Percentiles rank a stretch among this genome's conserved stretches.
phyloP scores from a whole-genome alignment of 352 stramenopile species.

The Pythium apleroticum region DNA sequence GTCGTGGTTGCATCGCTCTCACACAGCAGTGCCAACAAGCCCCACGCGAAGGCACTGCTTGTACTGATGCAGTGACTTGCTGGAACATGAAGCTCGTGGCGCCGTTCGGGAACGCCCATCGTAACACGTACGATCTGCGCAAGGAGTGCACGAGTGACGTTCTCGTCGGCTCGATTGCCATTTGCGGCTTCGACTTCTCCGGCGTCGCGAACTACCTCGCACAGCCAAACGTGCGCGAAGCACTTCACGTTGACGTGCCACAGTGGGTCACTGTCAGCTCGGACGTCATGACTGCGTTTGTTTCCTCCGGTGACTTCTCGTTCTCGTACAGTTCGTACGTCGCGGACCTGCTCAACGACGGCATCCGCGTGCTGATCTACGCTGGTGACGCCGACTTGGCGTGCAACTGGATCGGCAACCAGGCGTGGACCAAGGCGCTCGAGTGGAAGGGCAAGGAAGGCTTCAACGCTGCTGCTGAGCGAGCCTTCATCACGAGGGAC shows the following conservation, averaged over 20 bases:
- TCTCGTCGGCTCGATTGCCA: constrained; percentile 4
- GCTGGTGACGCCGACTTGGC: constrained; percentile 93
- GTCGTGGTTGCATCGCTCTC: constrained; percentile 24
- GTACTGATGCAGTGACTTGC: constrained; percentile 34
- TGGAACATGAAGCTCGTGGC: constrained; percentile 41
- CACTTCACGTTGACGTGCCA: constrained; percentile 26
- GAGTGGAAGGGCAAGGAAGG: constrained; percentile 80
- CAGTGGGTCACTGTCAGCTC: constrained; percentile 72
- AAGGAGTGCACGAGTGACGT: constrained; percentile 51
- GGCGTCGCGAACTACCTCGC: constrained; percentile 54
- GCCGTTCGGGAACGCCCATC: constrained; percentile 45
- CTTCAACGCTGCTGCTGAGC: constrained; percentile 52
- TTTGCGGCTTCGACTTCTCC: constrained; percentile 39
- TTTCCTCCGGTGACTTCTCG: constrained; percentile 79
- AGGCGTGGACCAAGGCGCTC: constrained; percentile 87
- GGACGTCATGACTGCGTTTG: constrained; percentile 86
- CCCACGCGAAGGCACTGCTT: constrained; percentile 30
- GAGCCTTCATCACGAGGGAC: constrained; percentile 18
- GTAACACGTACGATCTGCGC: constrained; percentile 81
- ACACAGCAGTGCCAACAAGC: constrained; percentile 34
- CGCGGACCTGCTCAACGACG: constrained; percentile 62
- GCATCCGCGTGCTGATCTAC: constrained; percentile 86
- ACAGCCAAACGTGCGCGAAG: constrained; percentile 26
- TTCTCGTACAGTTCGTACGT: constrained; percentile 78
- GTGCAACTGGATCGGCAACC: constrained; percentile 93